Evolutionary conservation across 306 rosid genomes (phyloP), one percentile per base, ranked within the genome.

Genomic region (Cicer bijugum): DNA sequence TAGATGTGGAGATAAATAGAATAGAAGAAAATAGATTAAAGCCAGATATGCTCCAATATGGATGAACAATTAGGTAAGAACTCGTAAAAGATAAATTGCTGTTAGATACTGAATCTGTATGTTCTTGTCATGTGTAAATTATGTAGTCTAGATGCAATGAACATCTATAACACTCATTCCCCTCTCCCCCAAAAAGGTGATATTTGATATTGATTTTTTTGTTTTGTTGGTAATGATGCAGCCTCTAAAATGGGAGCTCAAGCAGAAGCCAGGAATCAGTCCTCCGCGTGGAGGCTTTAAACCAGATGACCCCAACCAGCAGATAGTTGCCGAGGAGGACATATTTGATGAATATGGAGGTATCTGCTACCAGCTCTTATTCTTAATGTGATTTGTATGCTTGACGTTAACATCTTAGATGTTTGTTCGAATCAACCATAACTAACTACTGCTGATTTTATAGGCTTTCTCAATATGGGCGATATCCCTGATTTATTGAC

Each of bases 261-360:
- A 94, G 90, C 97, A 94, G 85, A 91, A 80, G 82, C 98, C 98
- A n/a, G 98, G 98, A 82, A 89, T 91, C 38, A 94, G 98, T 79
- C 98, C 98, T 72, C 98, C 98, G 20, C 98, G 92, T 37, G 98
- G 98, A 88, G 98, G 98, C 47, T 94, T 94, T 76, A 86, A 78
- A 53, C 82, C 87, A 6, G 98, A 94, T 71, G 98, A 94, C 61
- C 98, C 97, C 65, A 94, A 94, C 85, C 98, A 94, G 81, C 98
- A 94, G 82, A 94, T 94, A 82, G 97, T 91, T 77, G 92, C 94
- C 9, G 98, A 91, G 76, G 97, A 91, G 76, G 96, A 90, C 69
- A 91, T 94, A 85, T 94, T 91, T 82, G 97, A 94, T 39, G 98
- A 94, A 86, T 94, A 94, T 61, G 98, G 98, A 88, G 97, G 97